Evolutionary conservation across 164 flowering plant genomes (phyloP).

Genomic region (Magnolia sinica): DNA sequence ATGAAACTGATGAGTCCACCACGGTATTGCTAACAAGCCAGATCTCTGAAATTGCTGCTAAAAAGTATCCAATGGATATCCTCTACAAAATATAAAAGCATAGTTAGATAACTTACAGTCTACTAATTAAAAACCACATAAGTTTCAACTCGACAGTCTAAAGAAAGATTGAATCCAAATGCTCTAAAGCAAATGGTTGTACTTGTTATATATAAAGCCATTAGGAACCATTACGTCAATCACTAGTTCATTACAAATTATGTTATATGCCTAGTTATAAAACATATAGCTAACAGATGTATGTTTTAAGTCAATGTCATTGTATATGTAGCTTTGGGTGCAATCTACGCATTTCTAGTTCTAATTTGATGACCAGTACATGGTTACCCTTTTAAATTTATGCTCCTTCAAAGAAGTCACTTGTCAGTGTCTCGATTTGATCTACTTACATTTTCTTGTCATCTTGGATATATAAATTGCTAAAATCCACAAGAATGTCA

Average conservation of each 20-base stretch:
- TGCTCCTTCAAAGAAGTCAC: background rate
- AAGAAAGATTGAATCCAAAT: background rate
- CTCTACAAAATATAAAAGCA: constrained; percentile 36
- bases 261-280: too few relatives aligned
- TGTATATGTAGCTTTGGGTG: background rate
- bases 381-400: background rate
- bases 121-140: background rate
- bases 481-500: too few relatives aligned
- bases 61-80: constrained; percentile 65
- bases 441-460: background rate
- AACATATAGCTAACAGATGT: too few relatives aligned
- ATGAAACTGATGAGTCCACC: constrained; percentile 49
- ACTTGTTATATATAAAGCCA: background rate
- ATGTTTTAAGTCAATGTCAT: background rate
- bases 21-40: constrained; percentile 45
- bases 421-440: background rate
- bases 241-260: background rate
- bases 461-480: background rate
- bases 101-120: background rate
- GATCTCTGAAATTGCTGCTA: constrained; percentile 64
- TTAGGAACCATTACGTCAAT: background rate
- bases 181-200: background rate
- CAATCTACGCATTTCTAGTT: background rate
- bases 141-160: background rate
- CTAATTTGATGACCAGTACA: background rate